Percentiles rank a stretch among this genome's conserved stretches.
These are phyloP conservation scores for Diplotaxis tenuifolia DNA, from an alignment of 345 rosid species.

Conservation along the genomic window DNA sequence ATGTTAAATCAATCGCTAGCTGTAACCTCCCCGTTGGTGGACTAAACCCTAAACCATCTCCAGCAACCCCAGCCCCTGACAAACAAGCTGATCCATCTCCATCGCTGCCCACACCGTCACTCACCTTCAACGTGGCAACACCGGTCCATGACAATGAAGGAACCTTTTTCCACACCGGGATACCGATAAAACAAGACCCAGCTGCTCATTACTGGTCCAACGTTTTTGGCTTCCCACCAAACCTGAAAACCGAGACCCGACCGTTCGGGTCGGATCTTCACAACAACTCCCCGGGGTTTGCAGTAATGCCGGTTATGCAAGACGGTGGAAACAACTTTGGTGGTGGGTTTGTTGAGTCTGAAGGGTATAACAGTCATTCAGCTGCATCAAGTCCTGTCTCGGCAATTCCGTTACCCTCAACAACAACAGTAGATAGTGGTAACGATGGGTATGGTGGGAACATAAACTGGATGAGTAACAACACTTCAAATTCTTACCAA, in stretches of 20 bases:
- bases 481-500: constrained; percentile 49
- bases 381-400: constrained; percentile 24
- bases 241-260: constrained; percentile 18
- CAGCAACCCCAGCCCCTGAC: not conserved
- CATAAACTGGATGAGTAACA: constrained; percentile 40
- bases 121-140: constrained; percentile 45
- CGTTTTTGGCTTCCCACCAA: constrained; percentile 41
- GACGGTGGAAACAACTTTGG: constrained; percentile 33
- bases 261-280: constrained; percentile 24
- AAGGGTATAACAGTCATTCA: constrained; percentile 30
- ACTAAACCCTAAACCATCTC: constrained; percentile 32
- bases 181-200: constrained; percentile 65
- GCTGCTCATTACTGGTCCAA: constrained; percentile 63
- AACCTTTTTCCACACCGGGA: constrained; percentile 44
- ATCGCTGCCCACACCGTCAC: constrained; percentile 48
- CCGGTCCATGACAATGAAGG: constrained; percentile 40
- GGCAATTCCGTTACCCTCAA: constrained; percentile 45
- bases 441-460: constrained; percentile 50
- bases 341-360: constrained; percentile 39
- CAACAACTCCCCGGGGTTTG: constrained; percentile 12
- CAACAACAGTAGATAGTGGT: constrained; percentile 28
- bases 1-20: constrained; percentile 77
- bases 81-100: constrained; percentile 26
- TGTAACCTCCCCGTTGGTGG: constrained; percentile 90
- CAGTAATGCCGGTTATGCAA: constrained; percentile 36